Conservation (phyloP, 108 stramenopile genomes). For the Asterionellopsis glacialis region DNA sequence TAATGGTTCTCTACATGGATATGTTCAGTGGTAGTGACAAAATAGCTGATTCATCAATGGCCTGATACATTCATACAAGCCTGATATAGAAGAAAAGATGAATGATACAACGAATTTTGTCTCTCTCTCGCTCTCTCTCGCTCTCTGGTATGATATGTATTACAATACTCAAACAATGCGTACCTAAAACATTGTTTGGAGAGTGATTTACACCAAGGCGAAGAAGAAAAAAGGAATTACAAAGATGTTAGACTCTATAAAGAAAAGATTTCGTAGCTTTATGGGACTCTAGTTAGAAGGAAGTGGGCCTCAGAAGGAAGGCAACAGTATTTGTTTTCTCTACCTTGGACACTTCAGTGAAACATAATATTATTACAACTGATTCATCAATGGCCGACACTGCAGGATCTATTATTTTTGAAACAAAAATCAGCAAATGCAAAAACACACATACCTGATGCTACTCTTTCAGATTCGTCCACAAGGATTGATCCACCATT, state of each 20-base stretch:
- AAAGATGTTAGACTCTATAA: too few relatives aligned
- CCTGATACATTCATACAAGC: too few relatives aligned
- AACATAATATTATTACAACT: slow-evolving; percentile 32
- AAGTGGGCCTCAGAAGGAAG: slow-evolving; percentile 25
- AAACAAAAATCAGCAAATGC: slow-evolving; percentile 3
- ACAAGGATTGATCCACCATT: slow-evolving; percentile 50
- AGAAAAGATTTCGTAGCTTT: too few relatives aligned
- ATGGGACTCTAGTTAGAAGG: too few relatives aligned
- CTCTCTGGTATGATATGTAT: not conserved
- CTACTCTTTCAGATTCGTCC: slow-evolving; percentile 6
- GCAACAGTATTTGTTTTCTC: slow-evolving; percentile 12
- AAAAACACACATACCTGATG: not conserved
- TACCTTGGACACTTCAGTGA: slow-evolving; percentile 4
- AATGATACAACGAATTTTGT: too few relatives aligned
- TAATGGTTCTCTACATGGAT: slow-evolving; percentile 31
- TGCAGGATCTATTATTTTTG: not conserved
- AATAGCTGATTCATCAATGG: too few relatives aligned
- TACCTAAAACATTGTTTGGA: too few relatives aligned
- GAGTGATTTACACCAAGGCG: too few relatives aligned
- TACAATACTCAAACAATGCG: not conserved
- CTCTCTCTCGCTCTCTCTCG: too few relatives aligned
- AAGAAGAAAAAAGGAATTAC: too few relatives aligned
- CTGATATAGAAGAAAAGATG: too few relatives aligned
- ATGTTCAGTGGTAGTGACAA: slow-evolving; percentile 40
- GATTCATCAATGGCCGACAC: slow-evolving; percentile 32